Percentiles rank a stretch among this genome's conserved stretches.
phyloP scores from a whole-genome alignment of 805 yeast species.

The Ogataea allantospora region DNA sequence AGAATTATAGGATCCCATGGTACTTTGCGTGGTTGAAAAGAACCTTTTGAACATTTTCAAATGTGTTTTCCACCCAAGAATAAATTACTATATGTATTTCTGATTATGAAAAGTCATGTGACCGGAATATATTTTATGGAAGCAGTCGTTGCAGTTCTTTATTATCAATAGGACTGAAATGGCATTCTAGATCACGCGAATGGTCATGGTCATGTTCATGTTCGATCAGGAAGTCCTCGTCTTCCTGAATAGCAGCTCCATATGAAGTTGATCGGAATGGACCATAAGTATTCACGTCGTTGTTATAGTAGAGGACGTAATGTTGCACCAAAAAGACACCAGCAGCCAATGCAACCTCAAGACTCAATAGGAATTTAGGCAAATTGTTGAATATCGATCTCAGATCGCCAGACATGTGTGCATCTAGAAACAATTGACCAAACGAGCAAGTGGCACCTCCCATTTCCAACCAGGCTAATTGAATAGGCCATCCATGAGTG shows the following conservation, averaged over 20 bases:
- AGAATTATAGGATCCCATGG: conserved; percentile 24
- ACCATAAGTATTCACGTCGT: conserved; percentile 26
- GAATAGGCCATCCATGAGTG: conserved; percentile 39
- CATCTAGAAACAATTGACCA: conserved; percentile 32
- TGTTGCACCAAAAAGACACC: conserved; percentile 34
- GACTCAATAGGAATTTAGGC: conserved; percentile 32
- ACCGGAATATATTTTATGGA: conserved; percentile 8
- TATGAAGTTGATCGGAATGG: conserved; percentile 18
- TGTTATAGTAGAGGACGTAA: conserved; percentile 30
- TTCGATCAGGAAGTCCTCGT: conserved; percentile 32
- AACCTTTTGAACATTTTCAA: conserved; percentile 14
- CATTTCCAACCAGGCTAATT: conserved; percentile 35
- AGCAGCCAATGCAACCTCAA: conserved; percentile 33
- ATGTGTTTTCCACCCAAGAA: background rate
- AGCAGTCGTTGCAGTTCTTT: conserved; percentile 29
- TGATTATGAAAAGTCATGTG: conserved; percentile 23
- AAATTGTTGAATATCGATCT: conserved; percentile 29
- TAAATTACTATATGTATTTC: background rate
- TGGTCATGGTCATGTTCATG: conserved; percentile 36
- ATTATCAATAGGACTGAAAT: conserved; percentile 20
- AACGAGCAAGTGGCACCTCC: conserved; percentile 32
- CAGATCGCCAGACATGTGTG: conserved; percentile 25
- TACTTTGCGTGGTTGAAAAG: conserved; percentile 15
- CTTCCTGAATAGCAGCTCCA: conserved; percentile 29
- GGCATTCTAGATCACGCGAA: conserved; percentile 8